Evolutionary conservation across 306 rosid genomes (phyloP).

Genomic region (Senna tora): DNA sequence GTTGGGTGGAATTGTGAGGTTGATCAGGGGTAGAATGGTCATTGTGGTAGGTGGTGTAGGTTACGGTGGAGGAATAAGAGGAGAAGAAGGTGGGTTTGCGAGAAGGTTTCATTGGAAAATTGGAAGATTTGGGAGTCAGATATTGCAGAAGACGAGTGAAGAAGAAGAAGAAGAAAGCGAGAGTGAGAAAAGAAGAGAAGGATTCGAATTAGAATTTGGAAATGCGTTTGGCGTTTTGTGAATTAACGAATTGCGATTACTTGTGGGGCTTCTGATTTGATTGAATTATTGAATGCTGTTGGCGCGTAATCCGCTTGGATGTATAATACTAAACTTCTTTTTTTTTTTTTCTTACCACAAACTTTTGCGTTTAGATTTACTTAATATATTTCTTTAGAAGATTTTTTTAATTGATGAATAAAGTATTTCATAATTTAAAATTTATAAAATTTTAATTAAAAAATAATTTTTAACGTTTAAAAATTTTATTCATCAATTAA

Average conservation of each 20-base stretch:
- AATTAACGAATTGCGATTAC: neutral
- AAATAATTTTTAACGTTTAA: too few species aligned
- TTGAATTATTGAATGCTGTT: neutral
- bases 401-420: too few species aligned
- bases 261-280: neutral
- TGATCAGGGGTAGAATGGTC: conserved; percentile 58
- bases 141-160: conserved; percentile 1
- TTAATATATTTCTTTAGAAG: too few species aligned
- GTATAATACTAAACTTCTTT: too few species aligned
- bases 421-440: too few species aligned
- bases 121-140: neutral
- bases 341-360: too few species aligned
- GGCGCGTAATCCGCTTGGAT: conserved; percentile 23
- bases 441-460: too few species aligned
- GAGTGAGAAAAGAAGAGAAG: neutral
- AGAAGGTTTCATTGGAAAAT: conserved; percentile 50
- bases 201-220: neutral
- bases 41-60: conserved; percentile 54
- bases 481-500: too few species aligned
- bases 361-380: too few species aligned
- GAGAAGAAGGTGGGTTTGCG: conserved; percentile 38
- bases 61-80: conserved; percentile 47
- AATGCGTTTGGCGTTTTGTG: too few species aligned
- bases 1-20: conserved; percentile 42
- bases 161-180: neutral